Evolutionary conservation across 2,329 filamentous ascomycete genomes (phyloP).

Genomic region (Ascomycota sp.): DNA sequence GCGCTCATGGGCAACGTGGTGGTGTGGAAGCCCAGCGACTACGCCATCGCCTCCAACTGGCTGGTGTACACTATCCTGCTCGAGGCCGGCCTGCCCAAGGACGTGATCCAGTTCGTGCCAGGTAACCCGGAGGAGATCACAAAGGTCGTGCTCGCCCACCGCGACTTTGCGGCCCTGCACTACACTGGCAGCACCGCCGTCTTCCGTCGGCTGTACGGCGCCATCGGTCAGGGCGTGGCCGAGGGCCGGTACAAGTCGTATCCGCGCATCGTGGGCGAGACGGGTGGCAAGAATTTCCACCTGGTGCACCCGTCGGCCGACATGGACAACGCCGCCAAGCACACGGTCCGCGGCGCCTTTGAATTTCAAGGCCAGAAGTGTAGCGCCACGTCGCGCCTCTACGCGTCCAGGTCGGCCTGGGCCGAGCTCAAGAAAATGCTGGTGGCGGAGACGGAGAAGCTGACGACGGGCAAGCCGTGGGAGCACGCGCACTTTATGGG

Average conservation of each 20-base stretch:
- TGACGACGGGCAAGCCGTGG: constrained; percentile 49
- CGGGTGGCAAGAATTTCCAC: constrained; percentile 88
- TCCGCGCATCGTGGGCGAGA: constrained; percentile 77
- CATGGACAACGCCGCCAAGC: constrained; percentile 55
- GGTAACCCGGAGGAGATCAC: constrained; percentile 76
- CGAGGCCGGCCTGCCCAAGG: constrained; percentile 72
- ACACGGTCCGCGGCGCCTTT: constrained; percentile 73
- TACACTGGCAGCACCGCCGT: constrained; percentile 87
- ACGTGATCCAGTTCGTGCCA: constrained; percentile 86
- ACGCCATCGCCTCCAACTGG: constrained; percentile 76
- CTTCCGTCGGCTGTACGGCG: constrained; percentile 73
- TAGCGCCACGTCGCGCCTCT: constrained; percentile 62
- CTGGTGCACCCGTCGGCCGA: constrained; percentile 61
- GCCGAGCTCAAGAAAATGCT: constrained; percentile 49
- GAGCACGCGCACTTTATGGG: constrained; percentile 66
- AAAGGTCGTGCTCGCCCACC: constrained; percentile 53
- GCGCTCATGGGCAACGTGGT: constrained; percentile 88
- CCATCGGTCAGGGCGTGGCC: constrained; percentile 64
- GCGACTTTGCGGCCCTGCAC: constrained; percentile 74
- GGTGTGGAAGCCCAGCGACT: constrained; percentile 90
- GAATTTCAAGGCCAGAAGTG: constrained; percentile 89
- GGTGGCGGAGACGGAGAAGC: constrained; percentile 43
- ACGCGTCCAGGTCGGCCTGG: constrained; percentile 59
- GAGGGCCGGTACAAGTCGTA: constrained; percentile 70
- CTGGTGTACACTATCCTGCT: constrained; percentile 76